phyloP scores from a whole-genome alignment of 2,329 filamentous ascomycete species.

The Clarireedia hainanense region DNA sequence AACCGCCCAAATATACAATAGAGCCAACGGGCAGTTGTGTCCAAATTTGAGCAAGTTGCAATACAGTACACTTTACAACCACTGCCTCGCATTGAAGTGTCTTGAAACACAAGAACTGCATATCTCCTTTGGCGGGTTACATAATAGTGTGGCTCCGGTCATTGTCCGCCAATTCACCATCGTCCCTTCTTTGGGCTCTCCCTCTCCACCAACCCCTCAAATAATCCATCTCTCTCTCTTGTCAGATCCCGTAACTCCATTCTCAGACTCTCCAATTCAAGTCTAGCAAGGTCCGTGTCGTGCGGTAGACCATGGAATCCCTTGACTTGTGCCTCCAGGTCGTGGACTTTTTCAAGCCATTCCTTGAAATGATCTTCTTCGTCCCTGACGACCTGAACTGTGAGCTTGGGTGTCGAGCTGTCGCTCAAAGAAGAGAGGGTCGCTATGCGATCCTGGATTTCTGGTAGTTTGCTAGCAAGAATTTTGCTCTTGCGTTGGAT shows the following conservation, averaged over 20 bases:
- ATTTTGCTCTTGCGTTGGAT: slow-evolving; percentile 63
- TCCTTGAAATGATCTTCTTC: slow-evolving; percentile 52
- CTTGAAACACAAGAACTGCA: no score
- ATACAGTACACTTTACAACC: no score
- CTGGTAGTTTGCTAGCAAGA: slow-evolving; percentile 57
- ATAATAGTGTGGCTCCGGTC: no score
- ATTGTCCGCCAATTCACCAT: slow-evolving; percentile 11
- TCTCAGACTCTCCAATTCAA: slow-evolving; percentile 61
- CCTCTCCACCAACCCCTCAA: slow-evolving; percentile 62
- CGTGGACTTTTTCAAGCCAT: slow-evolving; percentile 49
- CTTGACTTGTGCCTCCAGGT: slow-evolving; percentile 53
- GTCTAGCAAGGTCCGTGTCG: slow-evolving; percentile 58
- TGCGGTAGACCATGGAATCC: slow-evolving; percentile 66
- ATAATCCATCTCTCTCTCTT: slow-evolving; percentile 60
- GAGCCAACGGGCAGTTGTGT: no score
- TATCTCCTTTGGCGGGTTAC: no score
- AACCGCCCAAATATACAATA: no score
- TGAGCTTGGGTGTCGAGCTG: slow-evolving; percentile 27
- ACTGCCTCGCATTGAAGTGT: no score
- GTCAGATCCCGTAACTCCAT: slow-evolving; percentile 54
- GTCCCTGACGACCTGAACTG: slow-evolving; percentile 48
- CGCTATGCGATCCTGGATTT: slow-evolving; percentile 51
- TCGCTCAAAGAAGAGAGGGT: slow-evolving; percentile 27
- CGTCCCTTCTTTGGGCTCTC: slow-evolving; percentile 43
- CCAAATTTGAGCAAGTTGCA: no score